Evolutionary conservation across 2,329 filamentous ascomycete species (phyloP).

Genomic region (Pleomassaria siparia): DNA sequence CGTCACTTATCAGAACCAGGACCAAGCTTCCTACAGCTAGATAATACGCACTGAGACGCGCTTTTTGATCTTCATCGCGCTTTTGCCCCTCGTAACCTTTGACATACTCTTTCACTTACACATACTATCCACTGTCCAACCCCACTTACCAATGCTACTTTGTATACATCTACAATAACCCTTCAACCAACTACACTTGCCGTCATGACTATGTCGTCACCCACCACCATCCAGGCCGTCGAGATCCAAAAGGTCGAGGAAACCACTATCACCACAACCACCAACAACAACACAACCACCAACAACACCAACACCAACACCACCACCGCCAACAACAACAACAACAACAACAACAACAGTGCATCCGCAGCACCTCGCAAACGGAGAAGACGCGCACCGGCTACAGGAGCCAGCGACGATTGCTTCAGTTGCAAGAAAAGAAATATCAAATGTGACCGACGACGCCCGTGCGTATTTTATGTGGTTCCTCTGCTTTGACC

Average conservation of each 20-base stretch:
- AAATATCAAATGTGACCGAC: conserved; percentile 82
- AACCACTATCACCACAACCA: no score
- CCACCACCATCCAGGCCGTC: conserved; percentile 32
- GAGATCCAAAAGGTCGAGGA: conserved; percentile 37
- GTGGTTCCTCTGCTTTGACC: no score
- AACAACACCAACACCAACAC: conserved; percentile 18
- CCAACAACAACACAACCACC: conserved; percentile 18
- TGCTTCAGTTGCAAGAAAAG: conserved; percentile 92
- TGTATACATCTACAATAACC: conserved; percentile 27
- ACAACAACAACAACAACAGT: no score
- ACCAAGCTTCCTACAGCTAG: conserved; percentile 40
- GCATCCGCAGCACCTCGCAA: conserved; percentile 51
- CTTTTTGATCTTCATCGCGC: conserved; percentile 42
- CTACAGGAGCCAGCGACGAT: conserved; percentile 87
- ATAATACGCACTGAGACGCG: conserved; percentile 45
- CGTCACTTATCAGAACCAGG: conserved; percentile 42
- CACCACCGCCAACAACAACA: no score
- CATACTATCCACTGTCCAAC: conserved; percentile 34
- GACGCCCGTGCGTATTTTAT: no score
- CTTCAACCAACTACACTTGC: conserved; percentile 16
- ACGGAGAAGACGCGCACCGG: conserved; percentile 83
- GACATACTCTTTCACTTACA: conserved; percentile 38
- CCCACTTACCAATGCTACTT: conserved; percentile 35
- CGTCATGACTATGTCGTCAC: conserved; percentile 38
- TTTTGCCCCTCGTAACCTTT: conserved; percentile 38